These are phyloP conservation scores for Lachancea mirantina DNA, from an alignment of 805 yeast genomes.

Conservation along the genomic window DNA sequence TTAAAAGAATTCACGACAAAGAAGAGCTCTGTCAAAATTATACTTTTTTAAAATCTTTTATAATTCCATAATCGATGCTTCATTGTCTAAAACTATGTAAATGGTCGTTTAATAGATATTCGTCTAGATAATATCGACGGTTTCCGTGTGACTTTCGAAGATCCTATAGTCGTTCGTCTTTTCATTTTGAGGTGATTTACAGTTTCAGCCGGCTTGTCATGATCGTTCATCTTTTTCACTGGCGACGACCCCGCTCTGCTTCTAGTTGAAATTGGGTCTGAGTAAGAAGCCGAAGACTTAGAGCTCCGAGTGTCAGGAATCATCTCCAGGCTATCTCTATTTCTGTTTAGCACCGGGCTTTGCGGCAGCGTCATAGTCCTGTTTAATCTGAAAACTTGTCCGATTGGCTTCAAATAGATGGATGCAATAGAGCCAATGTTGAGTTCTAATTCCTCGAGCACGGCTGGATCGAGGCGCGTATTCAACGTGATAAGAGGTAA, in stretches of 20 bases:
- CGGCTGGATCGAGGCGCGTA: conserved; percentile 59
- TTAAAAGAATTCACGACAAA: conserved; percentile 24
- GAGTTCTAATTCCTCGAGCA: conserved; percentile 75
- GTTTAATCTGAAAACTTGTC: conserved; percentile 66
- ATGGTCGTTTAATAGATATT: conserved; percentile 27
- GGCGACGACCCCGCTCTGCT: conserved; percentile 7
- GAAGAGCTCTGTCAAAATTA: conserved; percentile 29
- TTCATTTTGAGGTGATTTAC: conserved; percentile 31
- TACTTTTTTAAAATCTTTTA: conserved; percentile 19
- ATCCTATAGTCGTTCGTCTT: conserved; percentile 27
- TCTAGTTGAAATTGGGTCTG: not conserved
- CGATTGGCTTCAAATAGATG: conserved; percentile 74
- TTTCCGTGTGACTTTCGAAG: conserved; percentile 29
- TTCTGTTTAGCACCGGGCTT: conserved; percentile 41
- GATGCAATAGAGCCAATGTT: conserved; percentile 79
- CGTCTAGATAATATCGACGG: conserved; percentile 33
- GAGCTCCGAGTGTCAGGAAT: conserved; percentile 11
- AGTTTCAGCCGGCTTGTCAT: conserved; percentile 35
- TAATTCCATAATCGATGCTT: not conserved
- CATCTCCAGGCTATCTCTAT: conserved; percentile 15
- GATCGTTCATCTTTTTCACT: conserved; percentile 29
- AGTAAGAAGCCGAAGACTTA: conserved; percentile 6
- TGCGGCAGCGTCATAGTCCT: conserved; percentile 42
- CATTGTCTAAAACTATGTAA: conserved; percentile 11
- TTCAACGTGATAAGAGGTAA: conserved; percentile 62